Base-by-base conservation (phyloP, 2,329 filamentous ascomycete species). In the Microsporum ferrugineum region DNA sequence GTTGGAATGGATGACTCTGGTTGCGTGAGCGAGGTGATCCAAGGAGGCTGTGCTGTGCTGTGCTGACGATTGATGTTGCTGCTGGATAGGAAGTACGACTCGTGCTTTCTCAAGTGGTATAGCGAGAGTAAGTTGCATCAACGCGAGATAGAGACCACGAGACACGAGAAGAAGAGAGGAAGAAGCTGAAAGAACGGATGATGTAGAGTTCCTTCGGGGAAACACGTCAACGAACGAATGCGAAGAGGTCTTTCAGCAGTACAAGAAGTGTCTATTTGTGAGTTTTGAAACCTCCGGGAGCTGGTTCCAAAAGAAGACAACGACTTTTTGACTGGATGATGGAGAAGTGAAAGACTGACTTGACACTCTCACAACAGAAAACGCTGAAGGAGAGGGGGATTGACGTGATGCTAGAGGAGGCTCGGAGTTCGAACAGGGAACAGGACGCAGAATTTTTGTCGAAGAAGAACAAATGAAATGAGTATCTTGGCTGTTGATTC, bases 101-200 rank as follows among this genome's bases (percentile, higher is more conserved):
- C 88, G 59, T 99, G 94, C 77, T 99, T 99, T 73, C 79, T 99
- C 65, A 97, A 96, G 77, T 99, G 94, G 94, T 99, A 99, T 75
- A 96, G 91, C 72, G 94, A 99, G 77, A 97, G 94, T 96, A 80
- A 62, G 87, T 75, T 33, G 2, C 65, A 31, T 59, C 58, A 33
- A n/a, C 29, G 43, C 12, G 7, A 45, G 10, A 45, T 17, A n/a
- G 4, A n/a, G 14, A 45, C 41, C 17, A 17, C 17, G 45, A 39
- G 49, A 55, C 49, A 55, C 31, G 14, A 55, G 49, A 41, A 60
- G 45, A 61, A 61, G 27, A 47, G 23, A 27, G 43, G 23, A 47
- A 17, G 43, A 47, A 49, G 45, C 45, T 47, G 62, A 64, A 14
- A 39, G 59, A n/a, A n/a, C 51, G 43, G 38, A 29, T 38, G 58